Base-by-base conservation (phyloP, 495 filamentous ascomycete genomes). In the Podospora anserina region DNA sequence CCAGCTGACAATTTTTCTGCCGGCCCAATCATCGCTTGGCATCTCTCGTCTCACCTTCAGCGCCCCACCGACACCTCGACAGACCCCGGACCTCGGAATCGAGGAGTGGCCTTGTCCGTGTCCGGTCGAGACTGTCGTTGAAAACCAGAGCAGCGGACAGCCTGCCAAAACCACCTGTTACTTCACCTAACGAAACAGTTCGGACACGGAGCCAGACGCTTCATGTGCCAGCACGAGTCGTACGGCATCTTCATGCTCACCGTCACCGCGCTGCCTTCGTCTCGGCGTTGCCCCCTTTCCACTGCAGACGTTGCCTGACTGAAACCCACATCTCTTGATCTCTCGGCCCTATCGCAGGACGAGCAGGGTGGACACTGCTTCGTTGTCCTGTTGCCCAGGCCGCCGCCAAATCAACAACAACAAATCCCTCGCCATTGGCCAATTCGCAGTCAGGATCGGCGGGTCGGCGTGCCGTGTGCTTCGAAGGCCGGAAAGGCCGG, bases 11-110 rank as follows among this genome's bases (percentile, higher is more conserved):
- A 69, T 59, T 54, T 63, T 66, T 63, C 67, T 55, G 64, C 63
- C 63, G 59, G 54, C 70, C 55, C 72, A 74, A 72, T 74, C 66
- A 74, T n/a, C 13, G 13, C 71, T 30, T 15, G 23, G 27, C 26
- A 39, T 27, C 7, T 32, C 16, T 18, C 49, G 63, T 67, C 56
- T 53, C 56, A 69, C 65, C 66, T 49, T 49, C 53, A 18, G 3
- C 28, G 54, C 59, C 67, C 32, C 64, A 49, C 63, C 39, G 39
- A 49, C 39, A 49, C 39, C 7, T 13, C 9, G 13, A 20, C 1
- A 63, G 2, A 61, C 56, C 69, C 64, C 26, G 65, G 66, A 57
- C 69, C 57, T 72, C 68, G 68, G 69, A 61, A 67, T 56, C n/a
- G 44, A 28, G 16, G 57, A 67, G 32, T 67, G 28, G 58, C 19